Conservation (phyloP, 768 basidiomycete genomes). For the Cyclocybe aegerita region DNA sequence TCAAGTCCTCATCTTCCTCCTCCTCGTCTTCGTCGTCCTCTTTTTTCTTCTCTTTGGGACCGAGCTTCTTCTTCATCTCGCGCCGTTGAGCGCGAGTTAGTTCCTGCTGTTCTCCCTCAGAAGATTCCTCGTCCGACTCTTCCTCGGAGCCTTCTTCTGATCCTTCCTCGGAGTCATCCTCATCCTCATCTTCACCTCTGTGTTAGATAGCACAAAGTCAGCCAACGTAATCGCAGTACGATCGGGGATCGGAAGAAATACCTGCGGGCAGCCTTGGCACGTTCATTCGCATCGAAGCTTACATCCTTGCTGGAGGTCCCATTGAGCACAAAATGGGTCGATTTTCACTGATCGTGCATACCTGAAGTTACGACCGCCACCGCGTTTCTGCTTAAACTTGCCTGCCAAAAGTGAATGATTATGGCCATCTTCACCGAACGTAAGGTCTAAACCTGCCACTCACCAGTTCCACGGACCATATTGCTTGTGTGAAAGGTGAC, state of each 20-base stretch:
- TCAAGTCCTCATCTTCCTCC: slow-evolving; percentile 66
- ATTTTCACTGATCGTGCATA: slow-evolving; percentile 20
- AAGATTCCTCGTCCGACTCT: slow-evolving; percentile 38
- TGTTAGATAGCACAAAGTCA: not conserved
- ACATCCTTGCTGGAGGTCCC: slow-evolving; percentile 50
- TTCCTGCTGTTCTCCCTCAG: slow-evolving; percentile 47
- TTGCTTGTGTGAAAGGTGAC: slow-evolving; percentile 10
- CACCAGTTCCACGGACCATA: slow-evolving; percentile 56
- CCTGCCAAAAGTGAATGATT: slow-evolving; percentile 36
- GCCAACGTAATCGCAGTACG: not conserved
- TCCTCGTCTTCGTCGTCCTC: slow-evolving; percentile 40
- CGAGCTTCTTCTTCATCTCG: slow-evolving; percentile 80
- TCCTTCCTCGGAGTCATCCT: slow-evolving; percentile 45
- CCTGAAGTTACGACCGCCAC: slow-evolving; percentile 87
- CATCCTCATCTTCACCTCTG: slow-evolving; percentile 33
- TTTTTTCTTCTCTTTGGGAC: slow-evolving; percentile 39
- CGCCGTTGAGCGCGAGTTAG: slow-evolving; percentile 70
- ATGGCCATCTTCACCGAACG: not conserved
- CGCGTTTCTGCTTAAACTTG: slow-evolving; percentile 84
- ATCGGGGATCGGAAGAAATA: slow-evolving; percentile 18
- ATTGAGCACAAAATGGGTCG: too few relatives aligned
- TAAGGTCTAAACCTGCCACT: slow-evolving; percentile 1
- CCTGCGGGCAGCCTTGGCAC: slow-evolving; percentile 43
- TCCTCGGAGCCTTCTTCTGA: slow-evolving; percentile 43
- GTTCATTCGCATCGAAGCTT: slow-evolving; percentile 43